Evolutionary conservation across 148 eudicot species (phyloP).

Genomic region (Limonium bicolor): DNA sequence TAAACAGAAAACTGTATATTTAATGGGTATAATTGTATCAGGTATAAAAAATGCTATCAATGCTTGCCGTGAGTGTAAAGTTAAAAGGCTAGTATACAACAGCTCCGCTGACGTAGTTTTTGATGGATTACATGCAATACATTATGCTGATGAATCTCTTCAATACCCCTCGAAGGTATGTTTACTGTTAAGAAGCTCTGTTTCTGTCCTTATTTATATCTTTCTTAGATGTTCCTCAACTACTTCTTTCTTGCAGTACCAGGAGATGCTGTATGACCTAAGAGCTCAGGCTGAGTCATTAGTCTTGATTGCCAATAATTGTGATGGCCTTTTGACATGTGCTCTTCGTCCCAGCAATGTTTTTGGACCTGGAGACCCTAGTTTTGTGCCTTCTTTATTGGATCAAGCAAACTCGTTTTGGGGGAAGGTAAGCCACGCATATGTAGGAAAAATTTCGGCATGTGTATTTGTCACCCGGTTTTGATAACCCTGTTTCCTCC

Average conservation of each 20-base stretch:
- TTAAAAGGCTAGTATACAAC: constrained; percentile 55
- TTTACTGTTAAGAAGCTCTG: constrained; percentile 2
- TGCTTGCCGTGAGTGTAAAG: constrained; percentile 81
- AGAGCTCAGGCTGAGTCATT: constrained; percentile 88
- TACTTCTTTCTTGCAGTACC: constrained; percentile 29
- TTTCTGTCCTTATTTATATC: constrained; percentile 1
- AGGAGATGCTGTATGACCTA: constrained; percentile 48
- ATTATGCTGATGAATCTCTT: constrained; percentile 56
- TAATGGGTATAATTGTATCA: constrained; percentile 10
- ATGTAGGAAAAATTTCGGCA: too few relatives aligned
- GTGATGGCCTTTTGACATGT: constrained; percentile 71
- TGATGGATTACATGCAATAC: constrained; percentile 46
- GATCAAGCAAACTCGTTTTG: constrained; percentile 53
- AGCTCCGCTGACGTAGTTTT: constrained; percentile 73
- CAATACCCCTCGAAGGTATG: constrained; percentile 58
- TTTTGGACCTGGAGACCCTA: constrained; percentile 82
- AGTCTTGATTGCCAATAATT: constrained; percentile 48
- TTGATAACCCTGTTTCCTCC: too few relatives aligned
- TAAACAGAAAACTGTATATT: neutral
- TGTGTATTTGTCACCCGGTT: too few relatives aligned
- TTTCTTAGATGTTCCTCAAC: constrained; percentile 11
- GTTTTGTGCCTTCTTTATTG: constrained; percentile 42
- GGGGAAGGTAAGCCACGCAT: constrained; percentile 56
- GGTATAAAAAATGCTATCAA: constrained; percentile 71
- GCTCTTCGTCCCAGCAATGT: constrained; percentile 83